phyloP scores from a whole-genome alignment of 306 rosid genomes.

The Vicia sativa region DNA sequence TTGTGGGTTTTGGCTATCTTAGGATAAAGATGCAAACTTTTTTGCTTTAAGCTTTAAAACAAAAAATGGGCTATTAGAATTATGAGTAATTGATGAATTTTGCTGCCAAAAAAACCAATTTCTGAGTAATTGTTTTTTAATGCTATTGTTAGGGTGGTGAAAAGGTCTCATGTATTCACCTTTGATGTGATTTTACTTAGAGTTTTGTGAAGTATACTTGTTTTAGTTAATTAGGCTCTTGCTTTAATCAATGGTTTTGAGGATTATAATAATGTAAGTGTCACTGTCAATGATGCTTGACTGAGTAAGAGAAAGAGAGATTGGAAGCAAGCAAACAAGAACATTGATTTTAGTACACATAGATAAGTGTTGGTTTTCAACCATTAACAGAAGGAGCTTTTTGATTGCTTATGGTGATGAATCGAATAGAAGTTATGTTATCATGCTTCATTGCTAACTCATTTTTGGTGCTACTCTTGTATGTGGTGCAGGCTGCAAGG shows the following conservation, averaged over 20 bases:
- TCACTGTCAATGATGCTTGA: conserved; percentile 32
- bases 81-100: not conserved
- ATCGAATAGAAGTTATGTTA: not conserved
- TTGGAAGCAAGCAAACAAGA: conserved; percentile 12
- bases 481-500: conserved; percentile 32
- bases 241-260: conserved; percentile 16
- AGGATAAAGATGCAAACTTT: conserved; percentile 6
- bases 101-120: not conserved
- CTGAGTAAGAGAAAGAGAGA: conserved; percentile 17
- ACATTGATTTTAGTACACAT: conserved; percentile 28
- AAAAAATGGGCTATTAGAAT: not conserved
- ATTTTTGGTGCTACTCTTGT: not conserved
- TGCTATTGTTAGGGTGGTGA: not conserved
- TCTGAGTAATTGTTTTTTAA: not conserved
- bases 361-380: not conserved
- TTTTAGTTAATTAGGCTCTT: conserved; percentile 5
- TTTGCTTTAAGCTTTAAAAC: not conserved
- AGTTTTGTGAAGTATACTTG: conserved; percentile 13
- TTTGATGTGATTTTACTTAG: not conserved
- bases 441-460: not conserved
- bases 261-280: conserved; percentile 10
- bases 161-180: not conserved
- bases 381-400: not conserved
- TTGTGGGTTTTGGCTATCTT: conserved; percentile 33
- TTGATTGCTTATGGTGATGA: conserved; percentile 17